Evolutionary conservation across 345 rosid genomes (phyloP).

Genomic region (Raphanus raphanistrum): DNA sequence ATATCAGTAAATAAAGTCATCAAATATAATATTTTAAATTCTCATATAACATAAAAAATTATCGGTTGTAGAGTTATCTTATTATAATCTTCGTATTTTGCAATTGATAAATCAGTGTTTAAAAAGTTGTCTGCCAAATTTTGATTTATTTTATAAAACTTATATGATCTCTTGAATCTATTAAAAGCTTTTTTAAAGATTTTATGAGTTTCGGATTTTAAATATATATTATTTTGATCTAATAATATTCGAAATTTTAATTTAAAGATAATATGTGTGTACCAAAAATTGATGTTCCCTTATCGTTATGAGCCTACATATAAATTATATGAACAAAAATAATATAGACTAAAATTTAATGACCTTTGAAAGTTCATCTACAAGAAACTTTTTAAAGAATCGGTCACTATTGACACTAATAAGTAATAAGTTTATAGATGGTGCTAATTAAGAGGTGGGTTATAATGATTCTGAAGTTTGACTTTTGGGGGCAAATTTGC

Average conservation of each 20-base stretch:
- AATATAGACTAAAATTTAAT: background rate
- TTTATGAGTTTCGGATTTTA: background rate
- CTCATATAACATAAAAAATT: too few relatives aligned
- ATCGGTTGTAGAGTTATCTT: background rate
- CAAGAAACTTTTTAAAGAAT: background rate
- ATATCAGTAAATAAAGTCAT: too few relatives aligned
- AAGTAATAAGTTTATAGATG: background rate
- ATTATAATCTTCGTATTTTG: background rate
- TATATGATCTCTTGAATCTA: background rate
- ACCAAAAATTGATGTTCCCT: background rate
- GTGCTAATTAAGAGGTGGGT: constrained; percentile 3
- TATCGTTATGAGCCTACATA: background rate
- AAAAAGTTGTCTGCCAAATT: background rate
- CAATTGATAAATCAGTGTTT: background rate
- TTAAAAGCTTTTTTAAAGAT: too few relatives aligned
- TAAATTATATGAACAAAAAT: background rate
- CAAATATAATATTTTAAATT: too few relatives aligned
- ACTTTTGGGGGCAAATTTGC: constrained; percentile 26
- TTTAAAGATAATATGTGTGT: background rate
- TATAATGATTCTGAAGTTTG: constrained; percentile 21
- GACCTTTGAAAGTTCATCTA: background rate
- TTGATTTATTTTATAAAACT: background rate
- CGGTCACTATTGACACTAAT: background rate
- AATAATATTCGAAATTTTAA: background rate
- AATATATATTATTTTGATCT: too few relatives aligned